Base-by-base conservation (phyloP, 2,329 filamentous ascomycete genomes). In the Fusarium kyushuense region DNA sequence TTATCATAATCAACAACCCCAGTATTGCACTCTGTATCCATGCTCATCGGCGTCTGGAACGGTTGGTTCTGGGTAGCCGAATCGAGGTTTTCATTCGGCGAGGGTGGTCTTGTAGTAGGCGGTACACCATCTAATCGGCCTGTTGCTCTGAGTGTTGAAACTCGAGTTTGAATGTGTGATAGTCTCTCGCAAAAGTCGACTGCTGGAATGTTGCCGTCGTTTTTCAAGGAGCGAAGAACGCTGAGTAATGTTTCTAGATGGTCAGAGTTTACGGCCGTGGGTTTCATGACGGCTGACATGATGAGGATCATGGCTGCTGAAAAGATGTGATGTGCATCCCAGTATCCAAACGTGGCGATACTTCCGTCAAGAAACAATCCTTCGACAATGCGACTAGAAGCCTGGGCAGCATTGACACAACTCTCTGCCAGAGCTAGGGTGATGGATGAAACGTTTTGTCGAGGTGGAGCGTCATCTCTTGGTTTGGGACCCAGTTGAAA, bases 251-350 rank as follows among this genome's bases (percentile, higher is more conserved):
- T 76, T 42, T 77, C 74, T 0, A 77, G 54, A 10, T 74, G 71
- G 16, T 77, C 75, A 0, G 75, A 75, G 6, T 69, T 74, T 5
- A 69, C 60, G 0, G 70, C 66, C 0, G 68, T 70, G 0, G 76
- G 75, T 13, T 76, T 75, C 63, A 76, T 76, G 1, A 77, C 72
- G 0, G 76, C 76, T 12, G 76, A 77, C 55, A 77, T 76, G 53
- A 77, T 70, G 1, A 77, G 68, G 0, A 77, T 65, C 36, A 77
- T 73, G 2, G 76, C 66, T 0, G 76, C 74, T 2, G 76, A 76
- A 48, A 77, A 77, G 35, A 77, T 67, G 29, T 77, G 76, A 35
- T 77, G 76, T 1, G 76, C 76, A 19, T 77, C 76, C 75, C 74
- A 77, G 27, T 76, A 77, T 2, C 76, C 76, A 41, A 74, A 76